A percentile compares a stretch with the other conserved stretches of the same genome.
These are phyloP conservation scores for Tylopilus intermedius DNA, from an alignment of 768 basidiomycete species.

Conservation along the genomic window DNA sequence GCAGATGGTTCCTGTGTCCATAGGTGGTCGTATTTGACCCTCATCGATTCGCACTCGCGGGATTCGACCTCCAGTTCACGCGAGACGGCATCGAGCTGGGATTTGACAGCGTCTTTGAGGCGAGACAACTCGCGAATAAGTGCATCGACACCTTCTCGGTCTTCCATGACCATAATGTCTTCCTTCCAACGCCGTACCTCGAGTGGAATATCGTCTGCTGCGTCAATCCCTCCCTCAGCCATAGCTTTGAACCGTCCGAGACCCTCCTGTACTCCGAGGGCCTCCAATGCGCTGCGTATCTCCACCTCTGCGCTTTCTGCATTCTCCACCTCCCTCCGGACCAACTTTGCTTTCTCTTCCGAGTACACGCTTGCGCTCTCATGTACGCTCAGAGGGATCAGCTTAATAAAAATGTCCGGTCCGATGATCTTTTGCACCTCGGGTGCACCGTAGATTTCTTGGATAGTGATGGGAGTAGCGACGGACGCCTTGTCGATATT, in stretches of 20 bases:
- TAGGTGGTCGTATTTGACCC: slow-evolving; percentile 79
- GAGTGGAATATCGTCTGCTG: slow-evolving; percentile 61
- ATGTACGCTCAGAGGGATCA: slow-evolving; percentile 91
- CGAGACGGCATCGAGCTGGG: slow-evolving; percentile 57
- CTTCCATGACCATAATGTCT: slow-evolving; percentile 67
- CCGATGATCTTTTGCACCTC: slow-evolving; percentile 96
- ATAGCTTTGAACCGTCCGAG: slow-evolving; percentile 66
- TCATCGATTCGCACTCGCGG: slow-evolving; percentile 81
- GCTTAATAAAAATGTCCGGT: slow-evolving; percentile 77
- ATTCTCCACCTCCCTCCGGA: slow-evolving; percentile 83
- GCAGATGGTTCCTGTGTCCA: slow-evolving; percentile 88
- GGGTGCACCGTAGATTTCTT: slow-evolving; percentile 85
- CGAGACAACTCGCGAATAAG: slow-evolving; percentile 54
- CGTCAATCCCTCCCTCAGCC: slow-evolving; percentile 58
- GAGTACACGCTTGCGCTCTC: slow-evolving; percentile 96
- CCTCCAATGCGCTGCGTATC: slow-evolving; percentile 71
- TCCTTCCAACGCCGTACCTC: slow-evolving; percentile 72
- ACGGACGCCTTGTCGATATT: slow-evolving; percentile 77
- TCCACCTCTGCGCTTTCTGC: slow-evolving; percentile 82
- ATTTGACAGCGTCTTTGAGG: slow-evolving; percentile 53
- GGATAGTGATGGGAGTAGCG: slow-evolving; percentile 84
- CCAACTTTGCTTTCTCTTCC: slow-evolving; percentile 96
- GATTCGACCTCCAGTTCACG: slow-evolving; percentile 77
- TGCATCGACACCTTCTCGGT: slow-evolving; percentile 60
- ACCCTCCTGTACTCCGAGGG: slow-evolving; percentile 71